phyloP scores from a whole-genome alignment of 129 eudicot genomes.

The Artemisia tridentata region DNA sequence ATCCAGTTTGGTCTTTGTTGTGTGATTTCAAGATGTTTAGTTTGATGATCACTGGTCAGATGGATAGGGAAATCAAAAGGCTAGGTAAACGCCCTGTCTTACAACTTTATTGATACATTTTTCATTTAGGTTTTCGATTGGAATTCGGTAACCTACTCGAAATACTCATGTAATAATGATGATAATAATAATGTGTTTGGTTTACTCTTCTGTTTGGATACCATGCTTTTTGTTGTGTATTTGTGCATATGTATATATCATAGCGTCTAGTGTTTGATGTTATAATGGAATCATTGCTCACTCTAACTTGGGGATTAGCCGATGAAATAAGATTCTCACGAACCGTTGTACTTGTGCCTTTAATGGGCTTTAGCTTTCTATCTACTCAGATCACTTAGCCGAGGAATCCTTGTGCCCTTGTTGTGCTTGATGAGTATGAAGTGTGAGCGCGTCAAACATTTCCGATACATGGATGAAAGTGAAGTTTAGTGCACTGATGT shows the following conservation, averaged over 20 bases:
- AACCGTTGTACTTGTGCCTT: neutral
- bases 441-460: neutral
- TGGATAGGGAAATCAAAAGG: slow-evolving; percentile 96
- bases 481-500: too few species aligned
- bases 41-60: slow-evolving; percentile 88
- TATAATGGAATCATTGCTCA: neutral
- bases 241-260: slow-evolving; percentile 16
- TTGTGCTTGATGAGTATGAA: too few species aligned
- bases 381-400: too few species aligned
- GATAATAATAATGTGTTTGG: slow-evolving; percentile 8
- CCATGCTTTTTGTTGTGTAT: slow-evolving; percentile 15
- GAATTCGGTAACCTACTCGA: neutral
- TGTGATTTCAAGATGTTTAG: slow-evolving; percentile 98
- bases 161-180: slow-evolving; percentile 32
- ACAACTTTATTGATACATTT: slow-evolving; percentile 51
- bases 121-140: neutral
- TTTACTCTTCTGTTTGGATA: slow-evolving; percentile 20
- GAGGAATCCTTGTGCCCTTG: too few species aligned
- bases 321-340: neutral
- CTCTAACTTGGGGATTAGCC: neutral
- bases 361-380: too few species aligned
- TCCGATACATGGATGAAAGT: too few species aligned
- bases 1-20: slow-evolving; percentile 81
- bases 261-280: slow-evolving; percentile 19
- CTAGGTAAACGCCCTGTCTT: slow-evolving; percentile 85